Conservation (phyloP, 805 yeast genomes). For the Candida coquimbonensis region DNA sequence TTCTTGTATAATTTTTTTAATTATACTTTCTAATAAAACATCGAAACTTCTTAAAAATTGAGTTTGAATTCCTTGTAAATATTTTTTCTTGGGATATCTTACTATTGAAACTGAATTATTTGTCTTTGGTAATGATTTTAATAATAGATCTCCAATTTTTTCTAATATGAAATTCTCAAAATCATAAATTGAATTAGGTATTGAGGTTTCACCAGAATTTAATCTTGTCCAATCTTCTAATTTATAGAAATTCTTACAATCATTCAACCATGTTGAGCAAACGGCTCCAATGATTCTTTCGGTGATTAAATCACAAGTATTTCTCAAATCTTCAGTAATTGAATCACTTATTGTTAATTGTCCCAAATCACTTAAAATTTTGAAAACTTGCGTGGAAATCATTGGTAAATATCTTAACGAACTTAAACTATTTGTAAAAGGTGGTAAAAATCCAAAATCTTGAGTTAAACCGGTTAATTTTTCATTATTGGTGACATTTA, state of each 20-base stretch:
- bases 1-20: slow-evolving; percentile 34
- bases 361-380: slow-evolving; percentile 36
- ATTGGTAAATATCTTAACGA: slow-evolving; percentile 45
- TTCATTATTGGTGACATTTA: slow-evolving; percentile 1
- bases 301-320: slow-evolving; percentile 29
- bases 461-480: slow-evolving; percentile 22
- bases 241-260: slow-evolving; percentile 33
- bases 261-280: slow-evolving; percentile 45
- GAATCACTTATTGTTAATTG: slow-evolving; percentile 35
- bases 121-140: slow-evolving; percentile 28
- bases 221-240: slow-evolving; percentile 34
- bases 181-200: slow-evolving; percentile 28
- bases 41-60: slow-evolving; percentile 40
- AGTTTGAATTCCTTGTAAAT: slow-evolving; percentile 31
- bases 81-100: slow-evolving; percentile 29
- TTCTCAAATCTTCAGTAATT: slow-evolving; percentile 31
- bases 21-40: slow-evolving; percentile 35
- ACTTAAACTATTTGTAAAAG: slow-evolving; percentile 55
- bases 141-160: slow-evolving; percentile 27
- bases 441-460: slow-evolving; percentile 54
- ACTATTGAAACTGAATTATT: slow-evolving; percentile 28
- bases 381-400: slow-evolving; percentile 36
- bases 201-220: slow-evolving; percentile 29
- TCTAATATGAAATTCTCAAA: slow-evolving; percentile 29
- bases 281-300: slow-evolving; percentile 41